phyloP scores from a whole-genome alignment of 176 grass and related monocot genomes.

The Metroxylon sagu region DNA sequence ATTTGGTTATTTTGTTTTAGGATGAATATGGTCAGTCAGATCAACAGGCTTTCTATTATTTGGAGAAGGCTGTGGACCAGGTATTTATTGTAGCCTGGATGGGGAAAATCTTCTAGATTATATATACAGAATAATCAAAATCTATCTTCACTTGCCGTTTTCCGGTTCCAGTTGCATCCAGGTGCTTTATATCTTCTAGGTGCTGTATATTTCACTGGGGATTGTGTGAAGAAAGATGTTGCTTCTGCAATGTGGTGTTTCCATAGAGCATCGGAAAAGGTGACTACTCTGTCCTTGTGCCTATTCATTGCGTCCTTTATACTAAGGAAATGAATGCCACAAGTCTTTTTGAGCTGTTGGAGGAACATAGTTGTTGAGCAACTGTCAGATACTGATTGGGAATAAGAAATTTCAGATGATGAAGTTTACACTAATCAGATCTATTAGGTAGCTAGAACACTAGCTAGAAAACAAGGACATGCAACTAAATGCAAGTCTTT shows the following conservation, averaged over 20 bases:
- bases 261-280: conserved; percentile 92
- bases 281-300: background rate
- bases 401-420: too few relatives aligned
- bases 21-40: conserved; percentile 77
- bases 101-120: conserved; percentile 5
- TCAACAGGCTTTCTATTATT: conserved; percentile 88
- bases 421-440: too few relatives aligned
- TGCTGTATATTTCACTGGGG: conserved; percentile 80
- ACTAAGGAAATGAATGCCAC: too few relatives aligned
- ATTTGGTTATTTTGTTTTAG: conserved; percentile 25
- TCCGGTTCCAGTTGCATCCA: conserved; percentile 62
- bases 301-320: too few relatives aligned
- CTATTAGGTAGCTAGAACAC: too few relatives aligned
- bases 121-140: too few relatives aligned
- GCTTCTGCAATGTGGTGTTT: conserved; percentile 94
- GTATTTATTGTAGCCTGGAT: conserved; percentile 28
- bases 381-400: too few relatives aligned
- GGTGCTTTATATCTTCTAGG: conserved; percentile 92
- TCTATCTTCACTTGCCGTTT: too few relatives aligned
- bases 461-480: too few relatives aligned
- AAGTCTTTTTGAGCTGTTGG: too few relatives aligned
- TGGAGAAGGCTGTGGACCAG: conserved; percentile 93
- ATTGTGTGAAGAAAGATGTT: conserved; percentile 84
- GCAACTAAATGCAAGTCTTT: too few relatives aligned
- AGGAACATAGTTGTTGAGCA: too few relatives aligned